Conservation (phyloP, 495 filamentous ascomycete genomes). For the Jackrogersella minutella region DNA sequence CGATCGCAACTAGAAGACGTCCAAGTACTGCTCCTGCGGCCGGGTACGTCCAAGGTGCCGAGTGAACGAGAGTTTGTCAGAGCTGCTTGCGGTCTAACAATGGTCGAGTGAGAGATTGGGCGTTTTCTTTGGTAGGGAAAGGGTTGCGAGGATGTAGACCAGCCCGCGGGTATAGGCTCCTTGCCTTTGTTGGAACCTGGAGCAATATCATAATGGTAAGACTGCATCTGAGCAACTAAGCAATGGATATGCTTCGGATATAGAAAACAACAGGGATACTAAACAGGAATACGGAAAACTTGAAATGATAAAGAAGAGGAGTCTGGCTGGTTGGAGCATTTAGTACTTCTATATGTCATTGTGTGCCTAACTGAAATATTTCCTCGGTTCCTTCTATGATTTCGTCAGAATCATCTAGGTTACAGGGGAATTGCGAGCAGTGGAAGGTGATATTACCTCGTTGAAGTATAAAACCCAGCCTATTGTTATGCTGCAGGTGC, state of each 20-base stretch:
- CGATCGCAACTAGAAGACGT: conserved; percentile 53
- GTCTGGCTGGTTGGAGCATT: neutral
- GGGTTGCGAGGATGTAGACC: conserved; percentile 20
- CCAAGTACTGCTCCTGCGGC: conserved; percentile 53
- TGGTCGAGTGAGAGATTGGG: conserved; percentile 31
- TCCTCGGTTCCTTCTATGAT: neutral
- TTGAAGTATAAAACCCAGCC: neutral
- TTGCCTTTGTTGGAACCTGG: conserved; percentile 23
- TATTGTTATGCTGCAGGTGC: neutral
- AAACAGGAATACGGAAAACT: neutral
- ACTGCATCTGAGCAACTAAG: conserved; percentile 34
- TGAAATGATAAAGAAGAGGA: neutral
- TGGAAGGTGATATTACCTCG: neutral
- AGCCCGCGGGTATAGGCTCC: conserved; percentile 14
- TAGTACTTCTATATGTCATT: neutral
- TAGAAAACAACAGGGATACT: conserved; percentile 10
- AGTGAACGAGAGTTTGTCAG: conserved; percentile 14
- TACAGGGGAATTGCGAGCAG: neutral
- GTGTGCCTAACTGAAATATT: neutral
- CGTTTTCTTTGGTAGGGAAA: conserved; percentile 31
- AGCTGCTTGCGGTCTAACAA: conserved; percentile 30
- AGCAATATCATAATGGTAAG: conserved; percentile 33
- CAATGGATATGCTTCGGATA: neutral
- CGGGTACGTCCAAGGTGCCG: conserved; percentile 8
- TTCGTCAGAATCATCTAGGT: neutral